Conservation (phyloP, 129 eudicot species). For the Solidago caesia region DNA sequence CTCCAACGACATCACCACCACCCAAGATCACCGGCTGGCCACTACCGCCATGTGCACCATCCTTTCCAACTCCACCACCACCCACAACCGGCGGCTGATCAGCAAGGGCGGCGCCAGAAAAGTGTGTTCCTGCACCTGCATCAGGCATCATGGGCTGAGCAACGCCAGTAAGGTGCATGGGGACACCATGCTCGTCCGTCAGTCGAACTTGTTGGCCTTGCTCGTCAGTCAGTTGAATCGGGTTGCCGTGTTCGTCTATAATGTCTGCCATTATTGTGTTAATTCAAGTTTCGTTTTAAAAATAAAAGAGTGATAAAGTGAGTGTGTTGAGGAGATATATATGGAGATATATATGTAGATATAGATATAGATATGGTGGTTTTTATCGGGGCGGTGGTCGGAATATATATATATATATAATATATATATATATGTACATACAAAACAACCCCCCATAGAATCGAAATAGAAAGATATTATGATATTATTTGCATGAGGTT, state of each 20-base stretch:
- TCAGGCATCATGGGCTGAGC: conserved; percentile 15
- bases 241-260: conserved; percentile 67
- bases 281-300: background rate
- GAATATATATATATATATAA: no score
- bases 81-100: background rate
- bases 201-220: conserved; percentile 56
- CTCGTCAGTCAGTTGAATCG: conserved; percentile 69
- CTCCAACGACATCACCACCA: background rate
- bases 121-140: no score
- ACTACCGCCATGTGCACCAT: background rate
- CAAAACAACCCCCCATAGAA: no score
- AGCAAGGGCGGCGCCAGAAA: no score
- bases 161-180: conserved; percentile 66
- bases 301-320: background rate
- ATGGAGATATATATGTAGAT: no score
- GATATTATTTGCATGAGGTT: background rate
- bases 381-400: background rate
- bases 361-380: background rate
- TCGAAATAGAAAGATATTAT: no score
- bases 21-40: background rate
- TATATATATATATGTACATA: no score
- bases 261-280: conserved; percentile 49
- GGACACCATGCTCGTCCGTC: conserved; percentile 68
- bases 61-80: conserved; percentile 22
- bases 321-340: no score